Percentiles rank a stretch among this genome's conserved stretches.
Conservation (phyloP, 176 grass and related monocot genomes). For the Paspalum vaginatum region DNA sequence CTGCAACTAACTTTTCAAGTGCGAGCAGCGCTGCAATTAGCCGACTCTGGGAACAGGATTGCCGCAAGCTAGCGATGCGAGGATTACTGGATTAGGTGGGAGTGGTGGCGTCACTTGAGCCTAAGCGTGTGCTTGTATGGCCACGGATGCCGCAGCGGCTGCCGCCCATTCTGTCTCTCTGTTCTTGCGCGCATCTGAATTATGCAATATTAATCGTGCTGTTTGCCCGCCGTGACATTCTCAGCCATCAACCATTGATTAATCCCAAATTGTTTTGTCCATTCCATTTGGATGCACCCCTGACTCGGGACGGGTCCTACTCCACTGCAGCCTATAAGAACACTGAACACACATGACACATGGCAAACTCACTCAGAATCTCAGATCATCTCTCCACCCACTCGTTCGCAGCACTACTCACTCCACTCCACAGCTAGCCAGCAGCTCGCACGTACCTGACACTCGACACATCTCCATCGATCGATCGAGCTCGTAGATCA, state of each 20-base stretch:
- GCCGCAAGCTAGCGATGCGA: too few relatives aligned
- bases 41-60: too few relatives aligned
- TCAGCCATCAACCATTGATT: conserved; percentile 29
- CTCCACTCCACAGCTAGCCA: neutral
- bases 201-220: neutral
- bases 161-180: conserved; percentile 27
- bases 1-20: too few relatives aligned
- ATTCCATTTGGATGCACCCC: neutral
- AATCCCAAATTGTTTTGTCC: neutral
- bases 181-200: conserved; percentile 1
- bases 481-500: neutral
- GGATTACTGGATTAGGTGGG: neutral
- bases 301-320: neutral
- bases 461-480: neutral
- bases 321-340: neutral
- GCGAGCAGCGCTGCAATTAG: too few relatives aligned
- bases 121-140: neutral
- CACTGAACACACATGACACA: neutral
- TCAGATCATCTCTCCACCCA: neutral
- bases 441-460: conserved; percentile 1
- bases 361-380: too few relatives aligned
- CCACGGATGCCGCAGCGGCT: conserved; percentile 20
- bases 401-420: neutral
- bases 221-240: conserved; percentile 6
- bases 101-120: neutral